Evolutionary conservation across 108 stramenopile genomes (phyloP), one percentile per base, ranked within the genome.

Genomic region (Ochromonas danica): DNA sequence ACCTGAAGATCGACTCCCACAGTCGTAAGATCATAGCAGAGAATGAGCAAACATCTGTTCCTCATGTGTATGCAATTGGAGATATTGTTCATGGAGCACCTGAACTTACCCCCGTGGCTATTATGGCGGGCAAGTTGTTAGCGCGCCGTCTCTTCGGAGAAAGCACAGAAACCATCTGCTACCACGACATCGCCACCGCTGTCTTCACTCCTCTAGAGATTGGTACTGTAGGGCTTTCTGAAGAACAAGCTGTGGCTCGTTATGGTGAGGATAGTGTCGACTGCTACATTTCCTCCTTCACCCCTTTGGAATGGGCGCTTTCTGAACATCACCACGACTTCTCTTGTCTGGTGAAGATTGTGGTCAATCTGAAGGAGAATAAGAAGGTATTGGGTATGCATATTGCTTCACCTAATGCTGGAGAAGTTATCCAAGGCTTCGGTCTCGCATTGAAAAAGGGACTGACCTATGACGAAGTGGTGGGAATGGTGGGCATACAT

Each of bases 121-220:
- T 98, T 62, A 93, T 96, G 84, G 96, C 97, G 3, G 98, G 98
- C 40, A 79, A 83, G 40, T 38, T 80, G 30, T 90, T 99, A 36
- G 89, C 96, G 28, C 90, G 93, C 42, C 92, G 97, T 39, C 86
- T 99, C 6, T 99, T 95, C 84, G 94, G 91, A 42, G 92, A 90
- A 31, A 87, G 90, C 30, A 91, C 84, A 3, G 87, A 88, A 22
- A 79, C 91, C 65, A 95, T 98, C 94, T 92, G 97, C 83, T 96
- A 98, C 77, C 77, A 87, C 40, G 92, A 90, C 80, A 81, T 99
- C 35, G 93, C 95, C 67, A 97, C 97, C 30, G 95, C 96, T 0
- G 96, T 99, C 31, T 98, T 99, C 81, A 98, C 98, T 40, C 96
- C 96, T 1, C 78, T 98, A 61, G 98, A 98, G 81, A 97, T 96